A percentile compares a stretch with the other conserved stretches of the same genome.
These are phyloP conservation scores for Globisporangium okanoganense DNA, from an alignment of 352 stramenopile genomes.

Conservation along the genomic window DNA sequence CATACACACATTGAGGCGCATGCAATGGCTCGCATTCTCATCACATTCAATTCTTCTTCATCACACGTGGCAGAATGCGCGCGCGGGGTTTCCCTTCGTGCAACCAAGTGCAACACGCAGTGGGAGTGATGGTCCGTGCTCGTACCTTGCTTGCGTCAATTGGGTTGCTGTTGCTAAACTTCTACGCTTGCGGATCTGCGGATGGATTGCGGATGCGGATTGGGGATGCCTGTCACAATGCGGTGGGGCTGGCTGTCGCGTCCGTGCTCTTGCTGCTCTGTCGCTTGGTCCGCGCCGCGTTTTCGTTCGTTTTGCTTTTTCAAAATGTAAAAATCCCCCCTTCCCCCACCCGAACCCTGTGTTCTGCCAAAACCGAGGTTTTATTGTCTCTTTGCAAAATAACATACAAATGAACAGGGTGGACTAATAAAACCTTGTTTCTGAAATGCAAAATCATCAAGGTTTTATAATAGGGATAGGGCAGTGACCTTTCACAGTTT, in stretches of 20 bases:
- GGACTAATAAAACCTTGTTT: too few relatives aligned
- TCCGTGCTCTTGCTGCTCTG: background rate
- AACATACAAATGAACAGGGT: too few relatives aligned
- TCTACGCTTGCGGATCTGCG: background rate
- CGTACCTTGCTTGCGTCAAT: background rate
- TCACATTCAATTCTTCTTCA: too few relatives aligned
- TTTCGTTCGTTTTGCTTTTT: constrained; percentile 5
- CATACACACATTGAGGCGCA: background rate
- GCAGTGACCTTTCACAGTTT: constrained; percentile 17
- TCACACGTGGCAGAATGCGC: background rate
- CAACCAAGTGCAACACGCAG: background rate
- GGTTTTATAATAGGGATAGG: constrained; percentile 54
- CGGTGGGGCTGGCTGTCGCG: background rate
- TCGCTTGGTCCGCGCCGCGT: background rate
- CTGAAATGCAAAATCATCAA: too few relatives aligned
- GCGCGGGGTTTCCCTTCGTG: background rate
- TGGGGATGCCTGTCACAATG: constrained; percentile 4
- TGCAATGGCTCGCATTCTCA: background rate
- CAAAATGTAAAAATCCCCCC: constrained; percentile 8
- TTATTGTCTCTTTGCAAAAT: background rate
- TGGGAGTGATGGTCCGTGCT: constrained; percentile 2
- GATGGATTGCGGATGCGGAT: background rate
- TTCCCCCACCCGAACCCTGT: constrained; percentile 11
- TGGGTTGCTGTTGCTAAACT: too few relatives aligned
- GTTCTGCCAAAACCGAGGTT: constrained; percentile 2